Evolutionary conservation across 2,329 filamentous ascomycete species (phyloP).

Genomic region (Plectosphaerella sp.): DNA sequence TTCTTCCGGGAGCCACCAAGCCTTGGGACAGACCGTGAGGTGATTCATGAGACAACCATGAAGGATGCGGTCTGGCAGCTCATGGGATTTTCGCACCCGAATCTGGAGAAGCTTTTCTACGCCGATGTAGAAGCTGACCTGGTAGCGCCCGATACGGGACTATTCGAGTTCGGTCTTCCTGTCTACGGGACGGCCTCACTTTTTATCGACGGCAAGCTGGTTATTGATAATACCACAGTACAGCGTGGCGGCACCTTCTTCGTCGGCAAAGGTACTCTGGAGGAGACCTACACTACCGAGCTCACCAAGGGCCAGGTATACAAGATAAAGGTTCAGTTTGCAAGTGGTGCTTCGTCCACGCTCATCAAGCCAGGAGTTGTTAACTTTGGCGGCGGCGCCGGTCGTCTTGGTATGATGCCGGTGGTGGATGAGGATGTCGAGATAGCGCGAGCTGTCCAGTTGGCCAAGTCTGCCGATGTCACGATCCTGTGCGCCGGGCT

Average conservation of each 20-base stretch:
- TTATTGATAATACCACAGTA: slow-evolving; percentile 63
- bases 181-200: slow-evolving; percentile 61
- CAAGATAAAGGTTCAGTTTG: slow-evolving; percentile 53
- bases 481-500: slow-evolving; percentile 72
- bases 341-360: slow-evolving; percentile 51
- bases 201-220: slow-evolving; percentile 54
- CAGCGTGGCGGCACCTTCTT: slow-evolving; percentile 58
- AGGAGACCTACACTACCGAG: too few species aligned
- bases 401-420: not conserved
- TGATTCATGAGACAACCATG: not conserved
- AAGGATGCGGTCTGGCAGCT: not conserved
- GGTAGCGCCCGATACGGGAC: slow-evolving; percentile 11
- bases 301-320: slow-evolving; percentile 52
- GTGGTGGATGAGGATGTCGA: slow-evolving; percentile 49
- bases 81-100: not conserved
- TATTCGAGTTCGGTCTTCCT: slow-evolving; percentile 59
- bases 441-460: slow-evolving; percentile 60
- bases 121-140: not conserved
- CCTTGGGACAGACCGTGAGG: not conserved
- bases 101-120: not conserved
- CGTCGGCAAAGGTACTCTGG: slow-evolving; percentile 58
- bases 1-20: not conserved
- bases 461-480: slow-evolving; percentile 69
- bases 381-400: not conserved
- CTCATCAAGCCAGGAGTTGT: slow-evolving; percentile 13